Evolutionary conservation across 768 basidiomycete genomes (phyloP).

Genomic region (Gloeostereum incarnatum): DNA sequence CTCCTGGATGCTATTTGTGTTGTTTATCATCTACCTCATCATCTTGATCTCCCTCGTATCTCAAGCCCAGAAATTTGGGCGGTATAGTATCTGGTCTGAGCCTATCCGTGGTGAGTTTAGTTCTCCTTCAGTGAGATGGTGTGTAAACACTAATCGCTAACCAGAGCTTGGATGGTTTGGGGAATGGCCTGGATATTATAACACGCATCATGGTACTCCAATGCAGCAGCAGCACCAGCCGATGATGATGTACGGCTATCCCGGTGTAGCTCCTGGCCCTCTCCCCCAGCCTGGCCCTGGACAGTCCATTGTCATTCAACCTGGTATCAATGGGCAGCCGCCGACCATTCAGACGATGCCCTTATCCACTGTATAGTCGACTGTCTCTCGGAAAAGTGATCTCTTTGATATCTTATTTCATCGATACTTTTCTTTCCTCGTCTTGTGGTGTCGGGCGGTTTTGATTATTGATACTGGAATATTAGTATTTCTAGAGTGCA

Average conservation of each 20-base stretch:
- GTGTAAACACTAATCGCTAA: constrained; percentile 15
- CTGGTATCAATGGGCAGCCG: constrained; percentile 48
- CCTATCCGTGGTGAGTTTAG: constrained; percentile 40
- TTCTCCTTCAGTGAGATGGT: neutral
- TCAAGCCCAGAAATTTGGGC: constrained; percentile 45
- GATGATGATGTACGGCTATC: constrained; percentile 19
- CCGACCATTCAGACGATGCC: constrained; percentile 57
- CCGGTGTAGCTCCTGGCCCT: constrained; percentile 21
- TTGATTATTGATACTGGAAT: no score
- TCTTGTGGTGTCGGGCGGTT: no score
- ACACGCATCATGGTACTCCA: constrained; percentile 23
- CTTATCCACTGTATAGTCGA: constrained; percentile 19
- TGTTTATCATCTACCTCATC: constrained; percentile 38
- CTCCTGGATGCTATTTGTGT: constrained; percentile 64
- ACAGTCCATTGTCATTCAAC: constrained; percentile 61
- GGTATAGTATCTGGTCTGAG: constrained; percentile 45
- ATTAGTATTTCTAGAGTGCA: no score
- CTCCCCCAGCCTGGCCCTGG: constrained; percentile 47
- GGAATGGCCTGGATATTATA: constrained; percentile 58
- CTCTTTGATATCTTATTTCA: no score
- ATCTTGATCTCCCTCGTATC: constrained; percentile 49
- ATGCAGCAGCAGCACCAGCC: no score
- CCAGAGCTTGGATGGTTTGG: constrained; percentile 72
- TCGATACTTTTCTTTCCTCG: no score
- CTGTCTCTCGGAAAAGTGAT: no score